Evolutionary conservation across 2,329 filamentous ascomycete species (phyloP), one percentile per base, ranked within the genome.

Genomic region (Leptosphaerulina australis): DNA sequence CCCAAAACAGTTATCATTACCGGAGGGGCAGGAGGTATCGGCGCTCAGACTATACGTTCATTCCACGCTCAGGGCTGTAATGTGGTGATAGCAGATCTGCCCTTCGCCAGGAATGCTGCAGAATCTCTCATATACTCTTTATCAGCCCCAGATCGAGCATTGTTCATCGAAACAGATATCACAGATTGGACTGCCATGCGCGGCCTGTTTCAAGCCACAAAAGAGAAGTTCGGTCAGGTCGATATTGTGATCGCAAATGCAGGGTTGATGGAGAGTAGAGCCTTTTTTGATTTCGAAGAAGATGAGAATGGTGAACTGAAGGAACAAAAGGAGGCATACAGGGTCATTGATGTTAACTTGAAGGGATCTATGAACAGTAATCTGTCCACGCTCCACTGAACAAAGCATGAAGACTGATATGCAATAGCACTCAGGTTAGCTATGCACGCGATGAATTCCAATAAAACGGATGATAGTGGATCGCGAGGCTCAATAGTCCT

Each of bases 301-400:
- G 66, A 71, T 39, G 66, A 62, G 14, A 15, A 50, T 12, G 68
- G 67, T 5, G 64, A 69, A 25, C 50, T 70, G 44, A 59, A 58
- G 24, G 68, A 70, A 53, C 55, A 56, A 17, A 50, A 20, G 3
- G 67, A 64, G 24, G 56, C 63, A 5, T 56, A 60, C 33, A 57
- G 56, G 37, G 53, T 69, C 3, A 44, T 71, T 31, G 75, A 77
- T 53, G 67, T 78, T 3, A 78, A 79, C 60, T 34, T 77, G 3
- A 77, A 76, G 50, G 76, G 76, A 0, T 74, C 74, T 1, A 63
- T 78, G 59, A 78, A 78, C 50, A 77, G 76, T 77, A 62, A 18
- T 4, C n/a, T 3, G 14, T 10, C 34, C 12, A 21, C 17, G 2
- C 18, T 9, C 9, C 14, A 22, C 35, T 30, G 3, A 18, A 6